A percentile compares a stretch with the other conserved stretches of the same genome.
These are phyloP conservation scores for Waitea zeae DNA, from an alignment of 1,284 basidiomycete species.

Conservation along the genomic window DNA sequence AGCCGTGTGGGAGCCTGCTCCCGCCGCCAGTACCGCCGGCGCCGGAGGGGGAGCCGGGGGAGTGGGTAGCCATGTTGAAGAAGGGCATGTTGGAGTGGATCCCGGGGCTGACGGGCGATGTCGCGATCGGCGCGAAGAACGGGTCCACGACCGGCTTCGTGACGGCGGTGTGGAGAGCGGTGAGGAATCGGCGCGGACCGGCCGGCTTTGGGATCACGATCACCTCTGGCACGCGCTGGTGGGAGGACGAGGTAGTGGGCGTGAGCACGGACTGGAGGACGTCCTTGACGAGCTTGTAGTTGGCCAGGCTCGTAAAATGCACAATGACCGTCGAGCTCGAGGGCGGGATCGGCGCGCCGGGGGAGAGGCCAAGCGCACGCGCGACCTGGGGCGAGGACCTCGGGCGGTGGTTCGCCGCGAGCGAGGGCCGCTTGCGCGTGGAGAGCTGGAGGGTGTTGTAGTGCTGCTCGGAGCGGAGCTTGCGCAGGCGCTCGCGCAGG, in stretches of 20 bases:
- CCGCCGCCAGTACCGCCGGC: slow-evolving; percentile 2
- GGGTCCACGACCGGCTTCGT: slow-evolving; percentile 77
- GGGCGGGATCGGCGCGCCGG: slow-evolving; percentile 8
- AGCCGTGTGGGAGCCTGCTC: slow-evolving; percentile 22
- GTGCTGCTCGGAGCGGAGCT: slow-evolving; percentile 38
- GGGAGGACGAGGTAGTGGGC: slow-evolving; percentile 23
- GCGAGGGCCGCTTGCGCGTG: slow-evolving; percentile 55
- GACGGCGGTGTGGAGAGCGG: slow-evolving; percentile 75
- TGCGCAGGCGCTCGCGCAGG: slow-evolving; percentile 51
- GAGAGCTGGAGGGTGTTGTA: slow-evolving; percentile 24
- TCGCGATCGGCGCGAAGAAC: slow-evolving; percentile 84
- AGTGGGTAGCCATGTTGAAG: not conserved
- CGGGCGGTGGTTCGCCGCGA: slow-evolving; percentile 50
- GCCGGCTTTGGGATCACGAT: slow-evolving; percentile 93
- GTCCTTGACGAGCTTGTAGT: slow-evolving; percentile 79
- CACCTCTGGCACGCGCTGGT: slow-evolving; percentile 48
- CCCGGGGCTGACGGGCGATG: slow-evolving; percentile 64
- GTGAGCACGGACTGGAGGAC: slow-evolving; percentile 59
- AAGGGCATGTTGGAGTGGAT: slow-evolving; percentile 23
- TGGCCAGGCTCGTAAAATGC: slow-evolving; percentile 80
- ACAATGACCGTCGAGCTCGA: slow-evolving; percentile 41
- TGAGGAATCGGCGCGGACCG: slow-evolving; percentile 80
- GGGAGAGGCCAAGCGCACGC: slow-evolving; percentile 27
- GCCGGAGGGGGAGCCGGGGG: slow-evolving; percentile 6
- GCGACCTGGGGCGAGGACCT: slow-evolving; percentile 64